Evolutionary conservation across 345 rosid species (phyloP).

Genomic region (Rubroshorea leprosula): DNA sequence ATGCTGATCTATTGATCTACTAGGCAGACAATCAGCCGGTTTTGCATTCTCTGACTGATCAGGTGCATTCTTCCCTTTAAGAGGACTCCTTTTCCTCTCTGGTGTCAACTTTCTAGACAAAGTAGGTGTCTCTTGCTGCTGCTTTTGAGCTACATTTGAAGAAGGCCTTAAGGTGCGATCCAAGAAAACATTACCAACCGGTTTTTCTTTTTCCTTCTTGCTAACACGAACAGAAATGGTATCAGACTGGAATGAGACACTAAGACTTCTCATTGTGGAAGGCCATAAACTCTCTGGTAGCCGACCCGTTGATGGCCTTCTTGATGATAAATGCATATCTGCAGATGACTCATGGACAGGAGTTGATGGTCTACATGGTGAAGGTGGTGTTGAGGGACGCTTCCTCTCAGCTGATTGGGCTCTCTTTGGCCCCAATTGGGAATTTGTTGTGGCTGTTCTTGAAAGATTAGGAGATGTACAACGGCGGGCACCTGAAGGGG

Average conservation of each 20-base stretch:
- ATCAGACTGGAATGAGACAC: constrained; percentile 92
- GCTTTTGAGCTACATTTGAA: constrained; percentile 72
- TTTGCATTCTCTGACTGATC: constrained; percentile 91
- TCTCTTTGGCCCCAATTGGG: constrained; percentile 61
- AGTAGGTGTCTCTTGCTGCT: constrained; percentile 50
- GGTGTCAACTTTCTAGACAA: constrained; percentile 62
- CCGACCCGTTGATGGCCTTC: constrained; percentile 59
- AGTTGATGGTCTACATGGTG: constrained; percentile 59
- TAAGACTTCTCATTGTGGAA: constrained; percentile 98
- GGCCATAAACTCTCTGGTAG: constrained; percentile 96
- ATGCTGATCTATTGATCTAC: constrained; percentile 82
- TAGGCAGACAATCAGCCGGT: constrained; percentile 62
- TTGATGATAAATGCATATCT: constrained; percentile 45
- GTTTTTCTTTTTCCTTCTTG: constrained; percentile 89
- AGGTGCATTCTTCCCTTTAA: constrained; percentile 70
- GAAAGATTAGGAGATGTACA: constrained; percentile 67
- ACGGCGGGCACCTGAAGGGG: constrained; percentile 43
- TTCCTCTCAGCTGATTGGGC: constrained; percentile 81
- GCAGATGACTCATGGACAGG: constrained; percentile 61
- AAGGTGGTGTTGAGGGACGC: constrained; percentile 75
- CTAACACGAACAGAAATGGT: constrained; percentile 68
- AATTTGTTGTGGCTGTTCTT: constrained; percentile 41
- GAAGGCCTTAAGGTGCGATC: constrained; percentile 84
- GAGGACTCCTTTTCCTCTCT: constrained; percentile 79
- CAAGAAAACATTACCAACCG: constrained; percentile 38